These are phyloP conservation scores for Cladosporium sp. DNA, from an alignment of 2,329 filamentous ascomycete genomes.

Conservation along the genomic window DNA sequence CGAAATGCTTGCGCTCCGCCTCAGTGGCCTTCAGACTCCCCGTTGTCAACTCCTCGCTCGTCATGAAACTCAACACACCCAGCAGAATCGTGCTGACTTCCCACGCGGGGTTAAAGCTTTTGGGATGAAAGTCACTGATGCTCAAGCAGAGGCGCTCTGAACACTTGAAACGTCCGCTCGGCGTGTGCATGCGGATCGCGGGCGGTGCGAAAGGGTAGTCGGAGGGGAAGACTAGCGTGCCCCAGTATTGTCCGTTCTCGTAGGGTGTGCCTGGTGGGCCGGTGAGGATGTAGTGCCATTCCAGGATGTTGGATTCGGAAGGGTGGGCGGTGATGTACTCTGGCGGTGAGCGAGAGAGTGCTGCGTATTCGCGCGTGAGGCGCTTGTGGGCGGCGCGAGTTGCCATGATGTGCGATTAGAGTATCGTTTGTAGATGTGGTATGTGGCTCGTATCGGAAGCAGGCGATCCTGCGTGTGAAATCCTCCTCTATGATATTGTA, in stretches of 20 bases:
- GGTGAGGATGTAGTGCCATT: conserved; percentile 64
- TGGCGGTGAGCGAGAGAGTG: conserved; percentile 31
- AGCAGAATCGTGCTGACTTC: conserved; percentile 95
- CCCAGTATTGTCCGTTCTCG: conserved; percentile 95
- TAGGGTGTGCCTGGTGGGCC: conserved; percentile 93
- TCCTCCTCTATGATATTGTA: too few relatives aligned
- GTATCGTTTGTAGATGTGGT: neutral
- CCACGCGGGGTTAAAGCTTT: conserved; percentile 97
- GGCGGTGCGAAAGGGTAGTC: conserved; percentile 97
- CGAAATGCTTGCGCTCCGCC: conserved; percentile 71
- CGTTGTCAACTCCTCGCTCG: conserved; percentile 96
- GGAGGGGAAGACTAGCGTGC: conserved; percentile 87
- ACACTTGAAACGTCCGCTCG: conserved; percentile 89
- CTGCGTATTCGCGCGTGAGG: conserved; percentile 34
- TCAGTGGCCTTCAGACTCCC: conserved; percentile 76
- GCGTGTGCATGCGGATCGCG: conserved; percentile 98
- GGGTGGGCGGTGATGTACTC: conserved; percentile 32
- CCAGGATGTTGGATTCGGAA: conserved; percentile 31
- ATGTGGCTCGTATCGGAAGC: too few relatives aligned
- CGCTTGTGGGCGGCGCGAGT: conserved; percentile 37
- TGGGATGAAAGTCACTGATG: conserved; percentile 96
- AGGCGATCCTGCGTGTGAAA: too few relatives aligned
- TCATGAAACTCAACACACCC: conserved; percentile 95
- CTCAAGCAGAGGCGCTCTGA: conserved; percentile 88
- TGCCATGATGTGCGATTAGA: conserved; percentile 27